Percentiles rank a stretch among this genome's conserved stretches.
These are phyloP conservation scores for Ceratocystis huliohia DNA, from an alignment of 2,329 filamentous ascomycete genomes.

Conservation along the genomic window DNA sequence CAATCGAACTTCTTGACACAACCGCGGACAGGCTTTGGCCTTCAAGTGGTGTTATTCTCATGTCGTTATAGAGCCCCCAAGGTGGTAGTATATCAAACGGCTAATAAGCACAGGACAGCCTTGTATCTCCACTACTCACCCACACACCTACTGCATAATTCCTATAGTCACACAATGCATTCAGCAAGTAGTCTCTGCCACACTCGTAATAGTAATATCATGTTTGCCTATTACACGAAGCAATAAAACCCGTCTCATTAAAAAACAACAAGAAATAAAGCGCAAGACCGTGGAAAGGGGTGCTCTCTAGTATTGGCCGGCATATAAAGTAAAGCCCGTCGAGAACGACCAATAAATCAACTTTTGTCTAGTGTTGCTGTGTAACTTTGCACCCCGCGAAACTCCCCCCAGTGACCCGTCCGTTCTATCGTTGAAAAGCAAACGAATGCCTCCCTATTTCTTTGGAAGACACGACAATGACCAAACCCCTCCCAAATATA, in stretches of 20 bases:
- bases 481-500: constrained; percentile 20
- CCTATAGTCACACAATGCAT: not conserved
- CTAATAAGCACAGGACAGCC: too few relatives aligned
- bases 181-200: not conserved
- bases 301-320: constrained; percentile 13
- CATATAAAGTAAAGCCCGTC: not conserved
- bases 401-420: constrained; percentile 29
- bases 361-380: constrained; percentile 46
- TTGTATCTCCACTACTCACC: too few relatives aligned
- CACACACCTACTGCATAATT: not conserved
- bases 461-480: constrained; percentile 27
- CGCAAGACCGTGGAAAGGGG: constrained; percentile 15
- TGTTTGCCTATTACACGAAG: constrained; percentile 7
- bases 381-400: constrained; percentile 24
- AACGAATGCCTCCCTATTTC: constrained; percentile 28
- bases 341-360: constrained; percentile 48
- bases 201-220: not conserved
- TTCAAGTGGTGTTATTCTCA: not conserved
- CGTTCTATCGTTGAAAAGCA: constrained; percentile 30
- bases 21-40: not conserved
- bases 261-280: constrained; percentile 17
- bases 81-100: too few relatives aligned
- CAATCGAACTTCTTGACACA: not conserved
- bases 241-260: constrained; percentile 4
- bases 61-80: not conserved